Conservation (phyloP, 2,329 filamentous ascomycete genomes). For the Cytospora piceae region DNA sequence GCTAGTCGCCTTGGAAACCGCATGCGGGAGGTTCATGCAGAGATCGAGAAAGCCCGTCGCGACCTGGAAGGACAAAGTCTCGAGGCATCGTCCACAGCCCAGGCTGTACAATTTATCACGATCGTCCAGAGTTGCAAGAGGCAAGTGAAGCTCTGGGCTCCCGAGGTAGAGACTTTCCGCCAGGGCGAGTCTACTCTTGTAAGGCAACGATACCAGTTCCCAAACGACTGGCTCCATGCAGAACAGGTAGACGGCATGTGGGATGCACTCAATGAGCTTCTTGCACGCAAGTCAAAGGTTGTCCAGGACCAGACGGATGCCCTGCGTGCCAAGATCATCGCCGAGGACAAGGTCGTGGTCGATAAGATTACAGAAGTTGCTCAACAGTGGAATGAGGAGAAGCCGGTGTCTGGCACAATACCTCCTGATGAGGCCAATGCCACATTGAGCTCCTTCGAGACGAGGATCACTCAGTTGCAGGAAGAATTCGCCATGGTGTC, state of each 20-base stretch:
- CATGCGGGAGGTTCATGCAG: constrained; percentile 89
- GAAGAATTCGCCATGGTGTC: constrained; percentile 91
- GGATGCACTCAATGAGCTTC: constrained; percentile 88
- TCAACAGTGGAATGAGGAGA: constrained; percentile 90
- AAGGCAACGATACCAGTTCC: constrained; percentile 91
- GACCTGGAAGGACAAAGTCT: constrained; percentile 91
- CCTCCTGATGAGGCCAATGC: constrained; percentile 85
- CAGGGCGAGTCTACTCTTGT: constrained; percentile 92
- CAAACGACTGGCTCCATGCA: constrained; percentile 90
- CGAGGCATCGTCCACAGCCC: constrained; percentile 92
- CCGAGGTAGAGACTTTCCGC: constrained; percentile 93
- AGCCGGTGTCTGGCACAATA: constrained; percentile 93
- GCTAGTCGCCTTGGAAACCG: constrained; percentile 84
- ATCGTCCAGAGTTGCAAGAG: constrained; percentile 95
- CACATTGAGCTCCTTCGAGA: constrained; percentile 81
- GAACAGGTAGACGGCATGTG: constrained; percentile 97
- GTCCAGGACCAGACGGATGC: constrained; percentile 97
- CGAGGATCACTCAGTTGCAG: constrained; percentile 81
- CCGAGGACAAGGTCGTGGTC: constrained; percentile 88
- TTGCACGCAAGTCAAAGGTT: constrained; percentile 90
- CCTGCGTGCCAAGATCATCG: constrained; percentile 88
- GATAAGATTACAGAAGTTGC: constrained; percentile 88
- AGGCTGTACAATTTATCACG: constrained; percentile 98
- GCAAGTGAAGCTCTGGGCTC: constrained; percentile 91
- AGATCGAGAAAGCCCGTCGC: constrained; percentile 86